These are phyloP conservation scores for Fusarium sp. DNA, from an alignment of 2,329 filamentous ascomycete genomes.

Conservation along the genomic window DNA sequence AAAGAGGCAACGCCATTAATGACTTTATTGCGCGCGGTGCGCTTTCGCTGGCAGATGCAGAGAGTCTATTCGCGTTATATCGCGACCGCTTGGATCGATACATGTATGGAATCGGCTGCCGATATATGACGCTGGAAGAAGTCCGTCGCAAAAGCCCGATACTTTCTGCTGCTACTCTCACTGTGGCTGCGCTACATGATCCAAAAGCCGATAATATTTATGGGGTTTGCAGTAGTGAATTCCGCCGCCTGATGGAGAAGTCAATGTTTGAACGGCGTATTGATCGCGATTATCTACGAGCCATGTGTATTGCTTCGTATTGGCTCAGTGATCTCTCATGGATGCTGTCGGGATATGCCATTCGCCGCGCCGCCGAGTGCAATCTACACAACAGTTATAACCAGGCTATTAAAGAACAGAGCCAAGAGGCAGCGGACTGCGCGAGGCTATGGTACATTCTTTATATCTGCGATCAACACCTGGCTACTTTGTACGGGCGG, in stretches of 20 bases:
- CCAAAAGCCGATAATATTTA: conserved; percentile 66
- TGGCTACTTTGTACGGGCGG: conserved; percentile 71
- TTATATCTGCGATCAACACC: conserved; percentile 72
- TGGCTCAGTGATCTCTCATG: conserved; percentile 74
- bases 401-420: conserved; percentile 55
- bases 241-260: conserved; percentile 67
- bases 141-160: conserved; percentile 68
- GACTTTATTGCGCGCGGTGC: conserved; percentile 57
- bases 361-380: conserved; percentile 63
- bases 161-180: conserved; percentile 68
- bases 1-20: conserved; percentile 43
- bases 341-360: conserved; percentile 70
- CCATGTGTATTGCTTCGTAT: conserved; percentile 72
- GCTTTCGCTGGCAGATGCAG: conserved; percentile 62
- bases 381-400: conserved; percentile 60
- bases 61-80: conserved; percentile 65
- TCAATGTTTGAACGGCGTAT: conserved; percentile 56
- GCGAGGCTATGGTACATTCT: conserved; percentile 72
- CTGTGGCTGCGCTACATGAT: conserved; percentile 71
- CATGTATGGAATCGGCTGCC: conserved; percentile 66
- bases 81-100: conserved; percentile 65
- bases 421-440: conserved; percentile 63
- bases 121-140: conserved; percentile 63
- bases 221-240: conserved; percentile 67
- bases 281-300: conserved; percentile 67